Evolutionary conservation across 2,329 filamentous ascomycete genomes (phyloP).

Genomic region (Fusarium scirpi): DNA sequence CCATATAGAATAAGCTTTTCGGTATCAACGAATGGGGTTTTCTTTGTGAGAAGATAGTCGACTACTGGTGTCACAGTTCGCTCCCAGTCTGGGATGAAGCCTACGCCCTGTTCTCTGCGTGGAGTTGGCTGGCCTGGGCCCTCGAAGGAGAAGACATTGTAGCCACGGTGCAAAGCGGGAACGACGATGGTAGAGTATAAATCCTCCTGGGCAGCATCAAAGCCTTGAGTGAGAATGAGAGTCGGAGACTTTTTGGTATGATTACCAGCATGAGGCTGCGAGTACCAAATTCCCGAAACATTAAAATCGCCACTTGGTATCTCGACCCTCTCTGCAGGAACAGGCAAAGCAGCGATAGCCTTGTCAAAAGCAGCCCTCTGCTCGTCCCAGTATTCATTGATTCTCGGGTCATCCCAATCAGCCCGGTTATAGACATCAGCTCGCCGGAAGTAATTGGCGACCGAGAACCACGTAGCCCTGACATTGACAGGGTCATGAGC

Average conservation of each 20-base stretch:
- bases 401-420: constrained; percentile 56
- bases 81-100: constrained; percentile 38
- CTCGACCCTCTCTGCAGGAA: constrained; percentile 52
- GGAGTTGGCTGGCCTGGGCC: constrained; percentile 31
- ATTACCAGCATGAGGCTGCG: constrained; percentile 11
- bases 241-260: constrained; percentile 1
- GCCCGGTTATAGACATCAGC: constrained; percentile 58
- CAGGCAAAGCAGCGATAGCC: constrained; percentile 51
- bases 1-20: constrained; percentile 4
- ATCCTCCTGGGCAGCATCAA: constrained; percentile 34
- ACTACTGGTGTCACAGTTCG: constrained; percentile 9
- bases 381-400: constrained; percentile 54
- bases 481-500: constrained; percentile 42
- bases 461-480: constrained; percentile 51
- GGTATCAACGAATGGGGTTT: constrained; percentile 1
- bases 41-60: constrained; percentile 9
- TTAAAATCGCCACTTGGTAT: constrained; percentile 48
- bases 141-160: constrained; percentile 23
- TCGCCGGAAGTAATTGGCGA: constrained; percentile 56
- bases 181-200: constrained; percentile 11
- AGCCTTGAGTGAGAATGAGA: constrained; percentile 21
- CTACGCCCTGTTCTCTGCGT: constrained; percentile 18
- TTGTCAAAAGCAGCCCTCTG: constrained; percentile 55
- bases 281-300: constrained; percentile 54
- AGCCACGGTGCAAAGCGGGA: constrained; percentile 21